These are phyloP conservation scores for Brasilioporus rufonigricans DNA, from an alignment of 768 basidiomycete species.

Conservation along the genomic window DNA sequence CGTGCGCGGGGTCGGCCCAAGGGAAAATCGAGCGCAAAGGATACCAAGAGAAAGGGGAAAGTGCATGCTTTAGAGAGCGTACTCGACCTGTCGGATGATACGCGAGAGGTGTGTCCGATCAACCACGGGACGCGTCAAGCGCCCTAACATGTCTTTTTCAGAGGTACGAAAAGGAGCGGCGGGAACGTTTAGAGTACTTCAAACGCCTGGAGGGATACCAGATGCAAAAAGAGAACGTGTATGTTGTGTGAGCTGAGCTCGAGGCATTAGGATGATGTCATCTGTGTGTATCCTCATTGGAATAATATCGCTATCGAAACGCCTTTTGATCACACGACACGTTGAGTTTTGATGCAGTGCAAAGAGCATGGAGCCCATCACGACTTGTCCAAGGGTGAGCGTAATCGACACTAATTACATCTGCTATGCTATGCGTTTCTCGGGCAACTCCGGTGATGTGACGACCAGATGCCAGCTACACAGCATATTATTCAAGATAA, in stretches of 20 bases:
- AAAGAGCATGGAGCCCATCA: neutral
- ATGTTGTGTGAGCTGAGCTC: conserved; percentile 43
- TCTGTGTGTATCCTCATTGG: conserved; percentile 16
- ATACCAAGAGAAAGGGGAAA: conserved; percentile 29
- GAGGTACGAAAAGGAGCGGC: conserved; percentile 46
- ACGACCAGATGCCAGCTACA: neutral
- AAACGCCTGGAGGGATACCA: conserved; percentile 49
- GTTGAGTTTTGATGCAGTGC: neutral
- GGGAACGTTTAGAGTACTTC: conserved; percentile 53
- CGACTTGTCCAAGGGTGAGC: neutral
- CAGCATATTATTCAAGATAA: no score
- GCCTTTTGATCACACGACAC: neutral
- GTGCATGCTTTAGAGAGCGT: conserved; percentile 21
- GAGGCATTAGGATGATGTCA: conserved; percentile 1
- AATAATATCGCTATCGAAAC: conserved; percentile 1
- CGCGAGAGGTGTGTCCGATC: conserved; percentile 25
- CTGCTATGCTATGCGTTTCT: no score
- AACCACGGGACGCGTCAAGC: neutral
- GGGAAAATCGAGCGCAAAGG: conserved; percentile 11
- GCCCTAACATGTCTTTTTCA: conserved; percentile 11
- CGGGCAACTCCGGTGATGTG: neutral
- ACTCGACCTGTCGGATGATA: conserved; percentile 30
- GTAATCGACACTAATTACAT: neutral
- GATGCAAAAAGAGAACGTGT: conserved; percentile 57
- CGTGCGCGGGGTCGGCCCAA: conserved; percentile 21